Base-by-base conservation (phyloP, 2,329 filamentous ascomycete species). In the Teratosphaeria destructans region DNA sequence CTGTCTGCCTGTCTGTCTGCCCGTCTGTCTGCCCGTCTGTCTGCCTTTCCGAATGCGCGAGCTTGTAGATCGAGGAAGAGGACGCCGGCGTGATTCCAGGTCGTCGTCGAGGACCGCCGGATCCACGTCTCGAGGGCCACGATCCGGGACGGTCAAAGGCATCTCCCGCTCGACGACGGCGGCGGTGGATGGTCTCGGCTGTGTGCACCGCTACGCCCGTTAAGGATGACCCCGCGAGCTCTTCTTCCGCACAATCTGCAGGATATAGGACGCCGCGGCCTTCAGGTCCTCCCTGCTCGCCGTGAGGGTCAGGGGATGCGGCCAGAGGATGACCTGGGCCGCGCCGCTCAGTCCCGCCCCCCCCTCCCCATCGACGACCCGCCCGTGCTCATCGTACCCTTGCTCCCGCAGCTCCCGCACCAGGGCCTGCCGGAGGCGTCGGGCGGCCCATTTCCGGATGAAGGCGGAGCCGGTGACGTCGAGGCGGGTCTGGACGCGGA, bases 401-500 rank as follows among this genome's bases (percentile, higher is more conserved):
- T 27, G 32, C 19, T 58, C 14, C 27, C 35, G 16, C 34, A 61
- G 47, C 29, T 14, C 26, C 37, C 37, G 6, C 5, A 29, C 49
- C 32, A 61, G 16, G 12, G 60, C 60, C 8, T 71, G 63, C 52
- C 75, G 72, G 32, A 78, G 64, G 66, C 78, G 76, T 60, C 77
- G 74, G 27, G 70, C 69, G 27, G 71, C 71, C 70, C 75, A 77
- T 12, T 75, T 76, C 23, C 82, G 73, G n/a, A 83, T 73, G 26
- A 77, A 75, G 7, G 72, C 71, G 59, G 77, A 79, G 26, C 70
- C 68, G 3, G 63, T 58, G 66, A 69, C 57, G 61, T 66, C 61
- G 57, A 70, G 62, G 59, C 69, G 63, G n/a, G 64, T 57, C 59
- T 74, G 65, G 5, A 79, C 74, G 16, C 71, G 69, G 77, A 78